These are phyloP conservation scores for Pholiota conissans DNA, from an alignment of 768 basidiomycete genomes.

Conservation along the genomic window DNA sequence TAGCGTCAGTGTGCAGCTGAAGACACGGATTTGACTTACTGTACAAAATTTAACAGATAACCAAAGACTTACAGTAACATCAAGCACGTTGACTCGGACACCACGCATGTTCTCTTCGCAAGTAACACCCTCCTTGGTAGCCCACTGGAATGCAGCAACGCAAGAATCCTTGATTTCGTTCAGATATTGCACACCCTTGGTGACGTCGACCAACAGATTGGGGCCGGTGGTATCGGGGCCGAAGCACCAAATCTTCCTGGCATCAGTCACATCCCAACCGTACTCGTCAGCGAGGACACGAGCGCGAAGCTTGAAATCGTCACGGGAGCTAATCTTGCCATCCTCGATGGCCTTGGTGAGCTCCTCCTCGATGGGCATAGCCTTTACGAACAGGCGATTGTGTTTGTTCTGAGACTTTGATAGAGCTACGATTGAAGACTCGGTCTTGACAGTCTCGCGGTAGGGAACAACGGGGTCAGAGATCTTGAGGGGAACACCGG, in stretches of 20 bases:
- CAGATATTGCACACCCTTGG: slow-evolving; percentile 98
- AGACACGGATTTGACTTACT: slow-evolving; percentile 7
- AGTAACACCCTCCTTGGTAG: slow-evolving; percentile 96
- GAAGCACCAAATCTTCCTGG: slow-evolving; percentile 99
- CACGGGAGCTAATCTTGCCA: slow-evolving; percentile 84
- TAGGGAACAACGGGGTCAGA: slow-evolving; percentile 98
- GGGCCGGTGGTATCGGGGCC: slow-evolving; percentile 97
- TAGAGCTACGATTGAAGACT: slow-evolving; percentile 93
- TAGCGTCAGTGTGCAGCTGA: slow-evolving; percentile 96
- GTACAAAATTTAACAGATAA: not conserved
- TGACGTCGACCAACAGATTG: slow-evolving; percentile 95
- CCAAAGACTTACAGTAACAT: slow-evolving; percentile 75
- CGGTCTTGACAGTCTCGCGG: slow-evolving; percentile 95
- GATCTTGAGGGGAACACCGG: slow-evolving; percentile 97
- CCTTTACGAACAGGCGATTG: slow-evolving; percentile 96
- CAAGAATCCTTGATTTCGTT: slow-evolving; percentile 99
- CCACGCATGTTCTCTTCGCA: slow-evolving; percentile 99
- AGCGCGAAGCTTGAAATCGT: slow-evolving; percentile 97
- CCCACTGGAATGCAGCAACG: slow-evolving; percentile 99
- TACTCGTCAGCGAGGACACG: slow-evolving; percentile 94
- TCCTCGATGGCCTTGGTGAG: slow-evolving; percentile 89
- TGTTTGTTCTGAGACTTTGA: slow-evolving; percentile 99
- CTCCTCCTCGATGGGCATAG: slow-evolving; percentile 91
- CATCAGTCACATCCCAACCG: slow-evolving; percentile 99
- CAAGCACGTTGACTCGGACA: slow-evolving; percentile 92